phyloP scores from a whole-genome alignment of 2,329 filamentous ascomycete genomes.

The Alternaria rosae region DNA sequence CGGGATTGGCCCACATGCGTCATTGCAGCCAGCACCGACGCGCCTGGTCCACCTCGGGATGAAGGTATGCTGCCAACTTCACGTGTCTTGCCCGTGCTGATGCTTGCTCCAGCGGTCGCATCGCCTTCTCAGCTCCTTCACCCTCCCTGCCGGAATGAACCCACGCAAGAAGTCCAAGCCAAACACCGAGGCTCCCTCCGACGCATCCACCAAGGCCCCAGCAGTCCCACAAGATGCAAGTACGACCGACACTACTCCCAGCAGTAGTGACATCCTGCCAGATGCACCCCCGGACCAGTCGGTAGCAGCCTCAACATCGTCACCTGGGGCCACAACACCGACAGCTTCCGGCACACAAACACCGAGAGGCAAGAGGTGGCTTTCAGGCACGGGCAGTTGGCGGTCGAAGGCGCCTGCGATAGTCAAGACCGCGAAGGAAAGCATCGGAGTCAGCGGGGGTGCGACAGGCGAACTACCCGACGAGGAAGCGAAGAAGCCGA shows the following conservation, averaged over 20 bases:
- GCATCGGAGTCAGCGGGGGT: conserved; percentile 55
- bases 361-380: conserved; percentile 51
- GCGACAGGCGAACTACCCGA: conserved; percentile 51
- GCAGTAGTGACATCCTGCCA: conserved; percentile 23
- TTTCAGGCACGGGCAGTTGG: conserved; percentile 54
- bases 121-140: conserved; percentile 20
- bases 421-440: conserved; percentile 57
- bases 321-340: conserved; percentile 22
- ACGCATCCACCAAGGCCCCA: conserved; percentile 15
- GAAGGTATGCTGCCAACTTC: conserved; percentile 23
- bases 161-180: conserved; percentile 54
- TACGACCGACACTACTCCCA: conserved; percentile 19
- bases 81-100: conserved; percentile 19
- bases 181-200: conserved; percentile 41
- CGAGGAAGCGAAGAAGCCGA: conserved; percentile 38
- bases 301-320: conserved; percentile 19
- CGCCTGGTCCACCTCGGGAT: conserved; percentile 23
- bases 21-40: conserved; percentile 21
- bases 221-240: conserved; percentile 20
- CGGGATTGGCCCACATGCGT: conserved; percentile 26
- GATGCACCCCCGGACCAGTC: conserved; percentile 22
- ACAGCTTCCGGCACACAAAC: conserved; percentile 27
- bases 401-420: conserved; percentile 56
- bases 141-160: conserved; percentile 40
- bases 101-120: conserved; percentile 26